Conservation (phyloP, 148 eudicot species). For the Fallopia convolvulus region DNA sequence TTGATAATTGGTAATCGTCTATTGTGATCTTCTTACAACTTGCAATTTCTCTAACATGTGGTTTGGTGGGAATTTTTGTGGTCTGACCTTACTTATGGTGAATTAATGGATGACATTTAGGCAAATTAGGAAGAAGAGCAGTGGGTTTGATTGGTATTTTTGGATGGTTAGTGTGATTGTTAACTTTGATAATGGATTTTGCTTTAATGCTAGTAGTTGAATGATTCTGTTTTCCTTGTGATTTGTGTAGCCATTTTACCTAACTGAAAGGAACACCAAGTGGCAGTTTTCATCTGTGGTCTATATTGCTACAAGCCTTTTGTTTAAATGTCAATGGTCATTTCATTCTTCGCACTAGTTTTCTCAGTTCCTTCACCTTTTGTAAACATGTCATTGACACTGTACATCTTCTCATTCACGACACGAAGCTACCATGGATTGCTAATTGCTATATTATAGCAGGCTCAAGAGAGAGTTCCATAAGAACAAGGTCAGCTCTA, state of each 20-base stretch:
- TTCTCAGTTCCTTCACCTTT: too few relatives aligned
- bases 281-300: too few relatives aligned
- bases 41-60: neutral
- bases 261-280: too few relatives aligned
- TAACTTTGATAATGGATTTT: neutral
- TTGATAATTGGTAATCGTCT: neutral
- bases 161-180: neutral
- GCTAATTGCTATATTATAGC: neutral
- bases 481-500: neutral
- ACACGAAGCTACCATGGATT: too few relatives aligned
- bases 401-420: too few relatives aligned
- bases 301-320: too few relatives aligned
- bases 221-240: neutral
- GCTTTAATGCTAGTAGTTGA: neutral
- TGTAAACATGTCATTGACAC: too few relatives aligned
- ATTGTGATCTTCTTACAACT: neutral
- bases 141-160: neutral
- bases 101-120: neutral
- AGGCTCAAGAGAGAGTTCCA: neutral
- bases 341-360: too few relatives aligned
- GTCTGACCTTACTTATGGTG: neutral
- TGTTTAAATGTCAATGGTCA: too few relatives aligned
- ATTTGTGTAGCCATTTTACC: neutral
- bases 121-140: neutral
- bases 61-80: neutral